Conservation (phyloP, 1,284 basidiomycete species). For the Xerocomus amazonicus region DNA sequence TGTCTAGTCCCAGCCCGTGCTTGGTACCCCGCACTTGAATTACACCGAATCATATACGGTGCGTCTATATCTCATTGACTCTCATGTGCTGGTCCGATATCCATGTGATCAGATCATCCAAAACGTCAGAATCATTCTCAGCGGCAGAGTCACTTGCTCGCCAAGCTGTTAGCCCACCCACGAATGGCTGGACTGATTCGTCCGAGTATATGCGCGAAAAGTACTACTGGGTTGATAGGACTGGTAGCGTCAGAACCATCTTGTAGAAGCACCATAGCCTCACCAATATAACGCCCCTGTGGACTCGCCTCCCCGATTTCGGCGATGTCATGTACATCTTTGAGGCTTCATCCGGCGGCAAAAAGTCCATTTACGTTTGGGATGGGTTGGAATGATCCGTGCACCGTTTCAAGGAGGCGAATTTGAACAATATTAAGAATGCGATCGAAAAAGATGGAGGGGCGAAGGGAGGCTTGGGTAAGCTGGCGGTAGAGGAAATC, state of each 20-base stretch:
- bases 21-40: too few relatives aligned
- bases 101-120: too few relatives aligned
- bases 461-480: neutral
- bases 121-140: too few relatives aligned
- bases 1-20: too few relatives aligned
- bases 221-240: slow-evolving; percentile 3
- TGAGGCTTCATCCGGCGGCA: neutral
- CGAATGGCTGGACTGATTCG: slow-evolving; percentile 1
- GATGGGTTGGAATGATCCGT: slow-evolving; percentile 4
- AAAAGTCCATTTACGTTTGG: neutral
- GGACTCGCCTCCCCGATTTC: neutral
- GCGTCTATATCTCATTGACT: too few relatives aligned
- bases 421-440: neutral
- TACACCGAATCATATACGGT: too few relatives aligned
- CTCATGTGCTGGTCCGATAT: too few relatives aligned
- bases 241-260: slow-evolving; percentile 2
- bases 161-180: too few relatives aligned
- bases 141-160: too few relatives aligned
- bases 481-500: too few relatives aligned
- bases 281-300: neutral
- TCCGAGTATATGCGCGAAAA: neutral
- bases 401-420: neutral
- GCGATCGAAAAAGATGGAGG: neutral
- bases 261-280: neutral
- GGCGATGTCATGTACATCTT: slow-evolving; percentile 6